Percentiles rank a stretch among this genome's conserved stretches.
These are phyloP conservation scores for Chaetomidium leptoderma DNA, from an alignment of 495 filamentous ascomycete genomes.

Conservation along the genomic window DNA sequence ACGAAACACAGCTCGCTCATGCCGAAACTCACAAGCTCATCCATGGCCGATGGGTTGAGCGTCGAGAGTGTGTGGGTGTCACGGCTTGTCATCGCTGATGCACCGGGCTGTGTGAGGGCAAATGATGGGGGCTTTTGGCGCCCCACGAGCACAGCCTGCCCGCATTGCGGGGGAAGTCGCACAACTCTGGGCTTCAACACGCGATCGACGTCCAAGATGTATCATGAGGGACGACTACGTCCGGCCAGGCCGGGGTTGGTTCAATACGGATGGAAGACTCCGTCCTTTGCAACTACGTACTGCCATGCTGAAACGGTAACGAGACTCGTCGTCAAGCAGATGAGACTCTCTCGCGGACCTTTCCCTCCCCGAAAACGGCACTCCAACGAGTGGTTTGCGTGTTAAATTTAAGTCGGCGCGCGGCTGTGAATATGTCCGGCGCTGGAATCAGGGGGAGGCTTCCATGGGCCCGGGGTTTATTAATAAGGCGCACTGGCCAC, in stretches of 20 bases:
- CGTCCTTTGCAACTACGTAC: neutral
- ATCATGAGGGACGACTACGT: neutral
- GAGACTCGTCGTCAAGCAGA: neutral
- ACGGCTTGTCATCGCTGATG: neutral
- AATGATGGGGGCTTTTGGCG: neutral
- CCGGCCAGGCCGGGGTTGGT: neutral
- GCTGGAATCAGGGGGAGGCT: neutral
- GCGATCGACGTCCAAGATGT: constrained; percentile 10
- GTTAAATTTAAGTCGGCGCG: constrained; percentile 2
- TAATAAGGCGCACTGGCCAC: neutral
- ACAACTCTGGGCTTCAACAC: neutral
- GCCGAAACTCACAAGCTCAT: no score
- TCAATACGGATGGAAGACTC: constrained; percentile 2
- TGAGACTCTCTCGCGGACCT: neutral
- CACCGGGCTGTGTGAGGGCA: constrained; percentile 6
- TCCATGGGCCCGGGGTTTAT: no score
- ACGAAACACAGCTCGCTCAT: no score
- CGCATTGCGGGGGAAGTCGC: constrained; percentile 7
- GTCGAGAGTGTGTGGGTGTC: neutral
- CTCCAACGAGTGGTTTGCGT: neutral
- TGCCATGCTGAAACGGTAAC: neutral
- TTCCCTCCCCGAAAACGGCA: neutral
- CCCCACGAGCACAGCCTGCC: constrained; percentile 5
- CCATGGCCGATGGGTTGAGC: neutral
- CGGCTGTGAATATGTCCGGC: constrained; percentile 10